Conservation (phyloP, 1,284 basidiomycete genomes). For the Malassezia sp. region DNA sequence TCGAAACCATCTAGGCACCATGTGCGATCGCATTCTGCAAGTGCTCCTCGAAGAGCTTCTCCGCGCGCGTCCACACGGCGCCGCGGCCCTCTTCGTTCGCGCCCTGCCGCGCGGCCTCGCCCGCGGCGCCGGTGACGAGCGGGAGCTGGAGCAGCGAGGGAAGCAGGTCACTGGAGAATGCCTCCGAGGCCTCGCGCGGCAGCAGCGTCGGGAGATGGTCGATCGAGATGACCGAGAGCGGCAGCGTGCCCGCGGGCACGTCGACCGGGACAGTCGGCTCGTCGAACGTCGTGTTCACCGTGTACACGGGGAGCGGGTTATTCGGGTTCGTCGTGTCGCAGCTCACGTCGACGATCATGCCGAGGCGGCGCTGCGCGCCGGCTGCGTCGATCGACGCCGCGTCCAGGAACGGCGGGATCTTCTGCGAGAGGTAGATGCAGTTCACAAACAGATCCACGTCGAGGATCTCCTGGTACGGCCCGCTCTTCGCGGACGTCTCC, state of each 20-base stretch:
- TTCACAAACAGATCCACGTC: slow-evolving; percentile 98
- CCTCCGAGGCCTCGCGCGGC: slow-evolving; percentile 90
- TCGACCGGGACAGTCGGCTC: slow-evolving; percentile 77
- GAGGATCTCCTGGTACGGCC: slow-evolving; percentile 88
- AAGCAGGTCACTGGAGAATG: slow-evolving; percentile 80
- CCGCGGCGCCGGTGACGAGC: slow-evolving; percentile 25
- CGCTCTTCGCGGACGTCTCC: slow-evolving; percentile 83
- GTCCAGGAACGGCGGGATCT: slow-evolving; percentile 81
- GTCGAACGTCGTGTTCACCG: slow-evolving; percentile 87
- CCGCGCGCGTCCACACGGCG: slow-evolving; percentile 76
- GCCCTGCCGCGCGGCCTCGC: slow-evolving; percentile 21
- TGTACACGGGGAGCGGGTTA: slow-evolving; percentile 95
- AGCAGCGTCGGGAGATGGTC: slow-evolving; percentile 93
- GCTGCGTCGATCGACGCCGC: slow-evolving; percentile 62
- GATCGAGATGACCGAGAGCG: slow-evolving; percentile 81
- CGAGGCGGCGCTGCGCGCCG: slow-evolving; percentile 60
- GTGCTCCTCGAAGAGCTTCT: slow-evolving; percentile 73
- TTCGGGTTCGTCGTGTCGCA: slow-evolving; percentile 98
- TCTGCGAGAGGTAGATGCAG: slow-evolving; percentile 89
- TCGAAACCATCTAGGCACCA: slow-evolving; percentile 20
- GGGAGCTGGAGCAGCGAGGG: slow-evolving; percentile 54
- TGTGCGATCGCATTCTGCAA: slow-evolving; percentile 49
- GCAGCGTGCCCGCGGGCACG: slow-evolving; percentile 21
- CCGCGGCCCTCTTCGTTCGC: slow-evolving; percentile 36
- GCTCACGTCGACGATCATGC: slow-evolving; percentile 89